Percentiles rank a stretch among this genome's conserved stretches.
Evolutionary conservation across 2,329 filamentous ascomycete genomes (phyloP).

Genomic region (Scedosporium boydii): DNA sequence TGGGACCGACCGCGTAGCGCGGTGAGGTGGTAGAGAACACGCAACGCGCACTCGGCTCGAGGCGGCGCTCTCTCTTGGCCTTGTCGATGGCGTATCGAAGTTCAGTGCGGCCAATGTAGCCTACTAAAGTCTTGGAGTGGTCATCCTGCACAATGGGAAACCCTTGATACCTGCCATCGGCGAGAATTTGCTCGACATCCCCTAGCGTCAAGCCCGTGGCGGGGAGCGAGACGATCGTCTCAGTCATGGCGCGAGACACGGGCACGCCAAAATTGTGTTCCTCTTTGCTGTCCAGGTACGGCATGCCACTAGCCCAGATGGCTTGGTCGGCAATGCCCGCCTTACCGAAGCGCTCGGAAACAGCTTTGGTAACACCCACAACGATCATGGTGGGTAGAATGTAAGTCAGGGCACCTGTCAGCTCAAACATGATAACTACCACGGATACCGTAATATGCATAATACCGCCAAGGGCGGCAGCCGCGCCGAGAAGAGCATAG

Average conservation of each 20-base stretch:
- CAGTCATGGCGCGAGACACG: conserved; percentile 83
- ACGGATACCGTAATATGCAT: conserved; percentile 98
- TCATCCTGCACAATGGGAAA: conserved; percentile 82
- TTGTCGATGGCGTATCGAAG: conserved; percentile 83
- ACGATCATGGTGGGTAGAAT: conserved; percentile 99
- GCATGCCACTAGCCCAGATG: conserved; percentile 98
- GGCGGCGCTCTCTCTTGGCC: conserved; percentile 57
- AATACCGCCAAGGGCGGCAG: conserved; percentile 83
- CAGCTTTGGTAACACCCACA: conserved; percentile 89
- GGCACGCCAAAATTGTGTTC: conserved; percentile 94
- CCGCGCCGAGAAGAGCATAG: conserved; percentile 91
- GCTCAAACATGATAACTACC: conserved; percentile 98
- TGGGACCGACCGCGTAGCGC: conserved; percentile 20
- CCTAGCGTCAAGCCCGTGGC: conserved; percentile 63
- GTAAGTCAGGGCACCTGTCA: conserved; percentile 94
- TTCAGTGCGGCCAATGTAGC: conserved; percentile 89
- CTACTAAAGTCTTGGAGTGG: conserved; percentile 62
- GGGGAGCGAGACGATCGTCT: conserved; percentile 63
- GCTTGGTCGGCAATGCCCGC: conserved; percentile 95
- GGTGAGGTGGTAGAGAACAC: conserved; percentile 41
- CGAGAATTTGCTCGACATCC: conserved; percentile 68
- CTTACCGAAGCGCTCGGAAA: conserved; percentile 84
- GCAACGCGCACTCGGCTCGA: conserved; percentile 63
- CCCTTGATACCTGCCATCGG: conserved; percentile 76
- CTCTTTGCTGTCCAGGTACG: conserved; percentile 94